Evolutionary conservation across 1,284 basidiomycete species (phyloP), one percentile per base, ranked within the genome.

Genomic region (Cutaneotrichosporon sp.): DNA sequence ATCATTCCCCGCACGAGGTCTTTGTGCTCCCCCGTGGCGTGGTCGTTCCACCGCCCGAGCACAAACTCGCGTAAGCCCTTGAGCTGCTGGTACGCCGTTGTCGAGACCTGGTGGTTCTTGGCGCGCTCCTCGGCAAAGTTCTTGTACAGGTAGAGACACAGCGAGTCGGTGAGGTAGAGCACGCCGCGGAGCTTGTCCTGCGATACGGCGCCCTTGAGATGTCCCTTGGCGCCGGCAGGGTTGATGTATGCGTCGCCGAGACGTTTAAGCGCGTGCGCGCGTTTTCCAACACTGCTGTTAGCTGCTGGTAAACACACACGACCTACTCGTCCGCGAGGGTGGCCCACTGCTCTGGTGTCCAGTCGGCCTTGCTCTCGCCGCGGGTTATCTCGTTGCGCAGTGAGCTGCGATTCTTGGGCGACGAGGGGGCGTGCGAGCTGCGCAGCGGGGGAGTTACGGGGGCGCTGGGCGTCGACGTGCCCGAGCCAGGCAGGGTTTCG

Each of bases 121-220:
- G 45, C 23, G 22, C 73, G 68, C 43, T 80, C 79, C 42, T 78
- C 77, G 55, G 76, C 74, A 67, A 75, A 80, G 60, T 78, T 79
- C 20, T 76, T 67, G 57, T 77, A 78, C 15, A 76, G 68, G 65
- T 76, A 80, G 7, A 79, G 68, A 4, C 80, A 63, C 23, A 77
- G 67, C 14, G 78, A 74, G 55, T 80, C 79, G 26, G 77, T 75
- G 46, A 77, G 73, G 56, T 74, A 71, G 13, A 77, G 62, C 0
- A 76, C 60, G 7, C 74, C 74, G 22, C 75, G 62, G 3, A 76
- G 53, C 1, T 54, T 58, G 43, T 73, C 68, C 23, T 58, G 52
- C 1, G 62, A 59, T 1, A 69, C 56, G 23, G 41, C 52, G 10
- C 52, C 49, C 23, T 52, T 51, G 22, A 59, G 64, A 46, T 63